These are phyloP conservation scores for Eucalyptus pumila DNA, from an alignment of 345 rosid genomes.

Conservation along the genomic window DNA sequence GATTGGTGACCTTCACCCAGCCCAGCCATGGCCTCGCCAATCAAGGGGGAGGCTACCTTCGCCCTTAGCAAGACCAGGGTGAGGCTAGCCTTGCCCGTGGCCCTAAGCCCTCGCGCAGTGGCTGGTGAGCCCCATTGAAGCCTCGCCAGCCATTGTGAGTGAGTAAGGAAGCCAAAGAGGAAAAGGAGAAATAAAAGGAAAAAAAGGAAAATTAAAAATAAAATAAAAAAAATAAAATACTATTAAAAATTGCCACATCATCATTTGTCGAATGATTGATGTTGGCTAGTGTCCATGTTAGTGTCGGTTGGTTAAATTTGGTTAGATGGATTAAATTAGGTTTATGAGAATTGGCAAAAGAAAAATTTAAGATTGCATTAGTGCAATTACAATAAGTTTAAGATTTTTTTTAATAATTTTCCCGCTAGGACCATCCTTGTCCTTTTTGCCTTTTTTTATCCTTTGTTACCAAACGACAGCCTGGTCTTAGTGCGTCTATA, in stretches of 20 bases:
- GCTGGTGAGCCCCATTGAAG: accelerated
- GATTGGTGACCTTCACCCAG: too few species aligned
- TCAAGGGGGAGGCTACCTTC: accelerated
- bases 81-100: accelerated
- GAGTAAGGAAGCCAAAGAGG: too few species aligned
- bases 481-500: not conserved
- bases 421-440: accelerated
- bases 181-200: too few species aligned
- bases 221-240: too few species aligned
- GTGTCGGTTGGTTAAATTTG: accelerated
- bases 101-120: accelerated
- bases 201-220: accelerated
- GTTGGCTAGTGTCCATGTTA: accelerated
- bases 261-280: accelerated
- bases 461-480: too few species aligned
- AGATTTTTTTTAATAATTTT: too few species aligned
- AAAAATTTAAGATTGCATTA: too few species aligned
- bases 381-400: accelerated
- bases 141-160: accelerated
- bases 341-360: accelerated
- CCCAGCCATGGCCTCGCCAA: accelerated
- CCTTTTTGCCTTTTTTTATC: too few species aligned
- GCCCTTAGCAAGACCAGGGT: accelerated
- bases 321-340: accelerated
- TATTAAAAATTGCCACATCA: too few species aligned